These are phyloP conservation scores for Aspergillus ruber DNA, from an alignment of 2,329 filamentous ascomycete genomes.

Conservation along the genomic window DNA sequence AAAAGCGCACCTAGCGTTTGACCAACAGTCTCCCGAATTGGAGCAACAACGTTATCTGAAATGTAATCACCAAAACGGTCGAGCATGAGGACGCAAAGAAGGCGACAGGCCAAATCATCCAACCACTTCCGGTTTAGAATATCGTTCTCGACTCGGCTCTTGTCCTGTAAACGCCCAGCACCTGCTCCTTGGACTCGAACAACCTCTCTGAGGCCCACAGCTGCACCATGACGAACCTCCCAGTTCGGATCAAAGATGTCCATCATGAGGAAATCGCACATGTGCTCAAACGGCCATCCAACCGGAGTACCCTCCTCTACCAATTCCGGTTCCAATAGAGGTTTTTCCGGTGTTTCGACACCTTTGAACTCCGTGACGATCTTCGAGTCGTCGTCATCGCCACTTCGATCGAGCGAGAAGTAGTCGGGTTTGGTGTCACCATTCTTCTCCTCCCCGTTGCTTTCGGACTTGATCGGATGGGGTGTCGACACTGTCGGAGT, in stretches of 20 bases:
- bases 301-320: constrained; percentile 59
- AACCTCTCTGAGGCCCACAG: constrained; percentile 88
- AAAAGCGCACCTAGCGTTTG: constrained; percentile 87
- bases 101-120: constrained; percentile 86
- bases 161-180: constrained; percentile 70
- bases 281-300: constrained; percentile 89
- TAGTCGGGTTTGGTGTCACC: constrained; percentile 68
- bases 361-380: constrained; percentile 96
- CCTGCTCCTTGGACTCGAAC: constrained; percentile 85
- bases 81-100: constrained; percentile 94
- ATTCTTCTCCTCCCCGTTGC: constrained; percentile 50
- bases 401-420: constrained; percentile 76
- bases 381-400: constrained; percentile 82
- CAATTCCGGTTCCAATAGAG: constrained; percentile 72
- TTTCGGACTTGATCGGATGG: constrained; percentile 54
- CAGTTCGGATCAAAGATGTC: constrained; percentile 90
- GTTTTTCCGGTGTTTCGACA: constrained; percentile 70
- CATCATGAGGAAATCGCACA: constrained; percentile 88
- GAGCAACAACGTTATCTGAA: constrained; percentile 92
- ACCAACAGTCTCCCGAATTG: constrained; percentile 89
- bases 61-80: constrained; percentile 97
- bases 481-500: constrained; percentile 49
- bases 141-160: constrained; percentile 68
- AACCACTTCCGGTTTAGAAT: constrained; percentile 76
- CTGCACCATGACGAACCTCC: constrained; percentile 94